Conservation (phyloP, 1,139 yeast genomes). For the Blastobotrys buckinghamii region DNA sequence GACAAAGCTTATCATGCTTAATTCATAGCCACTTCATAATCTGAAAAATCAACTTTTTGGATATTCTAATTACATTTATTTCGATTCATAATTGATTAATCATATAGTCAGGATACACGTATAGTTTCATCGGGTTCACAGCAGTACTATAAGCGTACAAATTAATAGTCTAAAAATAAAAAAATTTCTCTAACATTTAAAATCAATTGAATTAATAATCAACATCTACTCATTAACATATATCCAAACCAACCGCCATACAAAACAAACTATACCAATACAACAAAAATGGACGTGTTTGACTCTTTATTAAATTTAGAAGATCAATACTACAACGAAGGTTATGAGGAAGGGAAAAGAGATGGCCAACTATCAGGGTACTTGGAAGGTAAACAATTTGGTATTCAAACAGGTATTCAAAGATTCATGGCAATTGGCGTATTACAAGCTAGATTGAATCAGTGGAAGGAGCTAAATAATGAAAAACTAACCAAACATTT, state of each 20-base stretch:
- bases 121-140: no score
- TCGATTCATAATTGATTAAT: no score
- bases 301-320: slow-evolving; percentile 51
- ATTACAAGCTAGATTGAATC: slow-evolving; percentile 47
- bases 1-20: no score
- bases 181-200: background rate
- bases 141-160: no score
- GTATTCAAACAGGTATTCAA: slow-evolving; percentile 75
- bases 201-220: no score
- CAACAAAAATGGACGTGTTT: slow-evolving; percentile 26
- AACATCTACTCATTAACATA: background rate
- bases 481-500: slow-evolving; percentile 16
- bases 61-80: no score
- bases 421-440: slow-evolving; percentile 61
- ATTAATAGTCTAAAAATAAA: background rate
- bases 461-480: slow-evolving; percentile 27
- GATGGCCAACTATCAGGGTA: slow-evolving; percentile 52
- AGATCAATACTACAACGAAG: slow-evolving; percentile 54
- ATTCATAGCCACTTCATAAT: no score
- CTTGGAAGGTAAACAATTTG: slow-evolving; percentile 70
- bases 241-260: no score
- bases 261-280: background rate
- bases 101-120: no score
- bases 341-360: slow-evolving; percentile 45
- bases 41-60: no score